These are phyloP conservation scores for Porodaedalea pini DNA, from an alignment of 1,284 basidiomycete species.

Conservation along the genomic window DNA sequence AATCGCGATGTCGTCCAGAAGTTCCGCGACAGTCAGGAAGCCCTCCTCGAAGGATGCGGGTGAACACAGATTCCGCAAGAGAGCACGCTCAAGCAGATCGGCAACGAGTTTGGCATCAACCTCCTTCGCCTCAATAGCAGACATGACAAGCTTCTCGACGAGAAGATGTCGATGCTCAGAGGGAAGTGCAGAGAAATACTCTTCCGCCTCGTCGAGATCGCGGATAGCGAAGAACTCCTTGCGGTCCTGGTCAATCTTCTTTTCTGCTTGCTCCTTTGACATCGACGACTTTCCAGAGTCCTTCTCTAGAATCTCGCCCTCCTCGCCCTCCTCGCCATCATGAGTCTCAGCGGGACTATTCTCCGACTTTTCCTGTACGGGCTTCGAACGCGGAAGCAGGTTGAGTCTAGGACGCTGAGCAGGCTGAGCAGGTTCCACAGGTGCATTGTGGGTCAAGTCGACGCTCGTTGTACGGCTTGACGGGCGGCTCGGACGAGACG, in stretches of 20 bases:
- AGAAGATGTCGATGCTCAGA: slow-evolving; percentile 59
- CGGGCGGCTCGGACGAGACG: slow-evolving; percentile 10
- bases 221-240: slow-evolving; percentile 77
- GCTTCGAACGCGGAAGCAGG: slow-evolving; percentile 57
- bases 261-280: slow-evolving; percentile 68
- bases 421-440: slow-evolving; percentile 40
- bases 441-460: slow-evolving; percentile 37
- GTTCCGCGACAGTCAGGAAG: slow-evolving; percentile 63
- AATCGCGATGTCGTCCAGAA: slow-evolving; percentile 83
- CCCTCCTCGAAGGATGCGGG: slow-evolving; percentile 63
- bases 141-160: slow-evolving; percentile 70
- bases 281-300: slow-evolving; percentile 42
- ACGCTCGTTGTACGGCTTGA: slow-evolving; percentile 46
- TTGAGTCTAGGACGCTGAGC: slow-evolving; percentile 72
- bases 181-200: slow-evolving; percentile 75
- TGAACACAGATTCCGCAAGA: slow-evolving; percentile 53
- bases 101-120: slow-evolving; percentile 79
- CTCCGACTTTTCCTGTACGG: slow-evolving; percentile 40
- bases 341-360: slow-evolving; percentile 52
- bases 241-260: slow-evolving; percentile 77
- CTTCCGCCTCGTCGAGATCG: slow-evolving; percentile 82
- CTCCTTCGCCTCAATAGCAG: slow-evolving; percentile 78
- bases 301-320: slow-evolving; percentile 31
- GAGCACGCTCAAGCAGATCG: slow-evolving; percentile 58
- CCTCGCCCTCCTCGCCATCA: slow-evolving; percentile 51